Evolutionary conservation across 768 basidiomycete genomes (phyloP), one percentile per base, ranked within the genome.

Genomic region (Xanthoconium purpureum): DNA sequence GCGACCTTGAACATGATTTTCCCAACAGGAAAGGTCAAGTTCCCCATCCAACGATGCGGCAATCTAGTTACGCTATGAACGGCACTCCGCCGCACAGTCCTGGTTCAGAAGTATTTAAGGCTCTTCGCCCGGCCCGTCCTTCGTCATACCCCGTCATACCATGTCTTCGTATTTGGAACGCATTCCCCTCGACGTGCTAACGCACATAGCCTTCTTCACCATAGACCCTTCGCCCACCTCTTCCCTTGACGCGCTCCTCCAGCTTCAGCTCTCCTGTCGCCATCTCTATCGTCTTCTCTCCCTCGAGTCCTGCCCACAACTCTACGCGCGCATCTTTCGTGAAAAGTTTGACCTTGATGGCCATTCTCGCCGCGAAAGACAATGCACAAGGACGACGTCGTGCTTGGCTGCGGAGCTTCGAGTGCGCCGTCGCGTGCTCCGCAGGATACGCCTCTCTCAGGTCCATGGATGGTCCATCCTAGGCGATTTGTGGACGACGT

Each of bases 111-210:
- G 63, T 63, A 68, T 66, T 70, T 70, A 70, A 65, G 57, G 57
- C 59, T 39, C 30, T 56, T 35, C 39, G 11, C 43, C 49, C 51
- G 38, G 37, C 20, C 48, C 55, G 52, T 48, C 48, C 63, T 53
- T 59, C 63, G 64, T 57, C 52, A 61, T 59, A 57, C 50, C 62
- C 35, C 47, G 46, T 35, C 47, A 37, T 36, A 57, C 50, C 61
- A 84, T 82, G 81, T 33, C 71, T 59, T 77, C 79, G 55, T 66
- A 63, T 49, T 70, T 87, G 47, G 78, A 83, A 51, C 67, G 62
- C 3, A 64, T 85, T 37, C 84, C 85, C 20, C 70, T 70, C 61
- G 84, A 87, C 62, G 68, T 88, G 58, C 77, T 88, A 17, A 79
- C 79, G 43, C 71, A 80, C 58, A 77, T 88, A 35, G 83, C 82